Evolutionary conservation across 148 eudicot species (phyloP).

Genomic region (Bassia scoparia): DNA sequence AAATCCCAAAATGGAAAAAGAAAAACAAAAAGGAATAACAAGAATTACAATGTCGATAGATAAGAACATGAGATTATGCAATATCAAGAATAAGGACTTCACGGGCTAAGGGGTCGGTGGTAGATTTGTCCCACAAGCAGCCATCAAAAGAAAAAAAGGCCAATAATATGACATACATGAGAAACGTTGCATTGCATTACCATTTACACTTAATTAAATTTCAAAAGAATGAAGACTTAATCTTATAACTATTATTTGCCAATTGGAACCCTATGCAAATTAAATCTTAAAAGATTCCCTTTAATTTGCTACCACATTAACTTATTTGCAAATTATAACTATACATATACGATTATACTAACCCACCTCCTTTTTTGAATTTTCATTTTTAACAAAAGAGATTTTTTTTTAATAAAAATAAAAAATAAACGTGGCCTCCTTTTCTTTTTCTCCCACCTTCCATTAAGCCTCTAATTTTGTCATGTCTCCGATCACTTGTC

Average conservation of each 20-base stretch:
- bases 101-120: constrained; percentile 20
- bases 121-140: constrained; percentile 26
- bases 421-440: neutral
- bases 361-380: neutral
- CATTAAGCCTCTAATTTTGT: constrained; percentile 34
- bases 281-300: neutral
- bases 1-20: too few relatives aligned
- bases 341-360: too few relatives aligned
- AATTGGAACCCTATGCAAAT: constrained; percentile 27
- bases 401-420: constrained; percentile 6
- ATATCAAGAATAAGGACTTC: constrained; percentile 3
- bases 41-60: neutral
- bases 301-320: neutral
- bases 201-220: neutral
- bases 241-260: neutral
- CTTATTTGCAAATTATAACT: too few relatives aligned
- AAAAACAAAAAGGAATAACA: neutral
- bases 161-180: constrained; percentile 9
- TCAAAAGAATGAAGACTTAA: constrained; percentile 13
- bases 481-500: constrained; percentile 22
- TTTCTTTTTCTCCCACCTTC: constrained; percentile 10
- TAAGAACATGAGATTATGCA: constrained; percentile 11
- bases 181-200: too few relatives aligned
- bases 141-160: constrained; percentile 25
- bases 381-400: neutral